A percentile compares a stretch with the other conserved stretches of the same genome.
These are phyloP conservation scores for Carex littledalei DNA, from an alignment of 176 grass and related monocot genomes.

Conservation along the genomic window DNA sequence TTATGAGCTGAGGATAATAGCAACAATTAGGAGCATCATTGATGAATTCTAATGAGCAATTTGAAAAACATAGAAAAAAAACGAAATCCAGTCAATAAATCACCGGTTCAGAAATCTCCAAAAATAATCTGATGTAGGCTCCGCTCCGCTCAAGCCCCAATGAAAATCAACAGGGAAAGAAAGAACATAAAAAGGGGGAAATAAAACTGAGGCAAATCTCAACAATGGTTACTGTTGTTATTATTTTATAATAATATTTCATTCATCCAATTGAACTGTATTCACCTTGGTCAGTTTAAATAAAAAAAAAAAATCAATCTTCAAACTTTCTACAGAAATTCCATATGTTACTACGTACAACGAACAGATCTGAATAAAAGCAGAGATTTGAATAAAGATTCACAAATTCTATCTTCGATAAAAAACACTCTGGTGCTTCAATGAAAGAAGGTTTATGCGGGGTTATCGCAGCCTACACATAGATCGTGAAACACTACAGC, in stretches of 20 bases:
- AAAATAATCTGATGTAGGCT: neutral
- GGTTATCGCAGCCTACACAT: too few relatives aligned
- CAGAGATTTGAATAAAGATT: too few relatives aligned
- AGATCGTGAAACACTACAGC: too few relatives aligned
- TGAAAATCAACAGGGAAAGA: neutral
- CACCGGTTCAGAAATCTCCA: neutral
- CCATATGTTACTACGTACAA: too few relatives aligned
- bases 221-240: neutral
- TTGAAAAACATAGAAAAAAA: neutral
- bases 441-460: too few relatives aligned
- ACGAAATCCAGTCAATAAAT: neutral
- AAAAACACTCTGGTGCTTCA: too few relatives aligned
- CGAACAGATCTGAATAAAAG: too few relatives aligned
- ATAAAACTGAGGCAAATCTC: neutral
- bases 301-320: neutral
- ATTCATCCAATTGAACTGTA: neutral
- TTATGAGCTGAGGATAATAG: neutral
- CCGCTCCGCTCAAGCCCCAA: neutral
- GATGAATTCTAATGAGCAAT: neutral
- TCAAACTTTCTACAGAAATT: slow-evolving; percentile 15
- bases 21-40: neutral
- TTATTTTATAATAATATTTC: neutral
- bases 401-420: too few relatives aligned
- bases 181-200: neutral
- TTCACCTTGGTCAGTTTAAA: neutral